These are phyloP conservation scores for Plasmodium knowlesi DNA, from an alignment of 169 alveolate genomes.

Conservation along the genomic window DNA sequence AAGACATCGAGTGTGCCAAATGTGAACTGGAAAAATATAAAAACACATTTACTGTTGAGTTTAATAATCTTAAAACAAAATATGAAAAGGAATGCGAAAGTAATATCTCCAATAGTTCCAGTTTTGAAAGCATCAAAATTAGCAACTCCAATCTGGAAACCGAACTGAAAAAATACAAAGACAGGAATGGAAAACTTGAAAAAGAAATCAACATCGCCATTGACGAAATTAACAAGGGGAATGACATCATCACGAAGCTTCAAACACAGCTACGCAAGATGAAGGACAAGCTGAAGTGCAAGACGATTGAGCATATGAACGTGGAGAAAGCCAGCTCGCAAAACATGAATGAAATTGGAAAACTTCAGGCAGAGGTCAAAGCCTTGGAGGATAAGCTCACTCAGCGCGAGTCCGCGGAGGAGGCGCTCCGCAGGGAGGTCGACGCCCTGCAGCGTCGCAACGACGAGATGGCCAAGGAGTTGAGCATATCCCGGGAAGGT, in stretches of 20 bases:
- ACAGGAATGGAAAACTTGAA: conserved; percentile 46
- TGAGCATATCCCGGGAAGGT: conserved; percentile 75
- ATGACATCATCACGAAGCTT: conserved; percentile 72
- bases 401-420: conserved; percentile 18
- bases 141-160: conserved; percentile 24
- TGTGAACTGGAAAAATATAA: conserved; percentile 34
- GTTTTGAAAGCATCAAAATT: conserved; percentile 65
- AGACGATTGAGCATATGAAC: conserved; percentile 32
- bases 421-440: conserved; percentile 4
- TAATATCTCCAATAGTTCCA: conserved; percentile 51
- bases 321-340: conserved; percentile 31
- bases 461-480: conserved; percentile 55
- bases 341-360: conserved; percentile 11
- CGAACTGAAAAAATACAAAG: conserved; percentile 63
- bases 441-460: conserved; percentile 20
- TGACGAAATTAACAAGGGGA: conserved; percentile 72
- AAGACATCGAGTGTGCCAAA: conserved; percentile 39
- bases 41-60: conserved; percentile 33
- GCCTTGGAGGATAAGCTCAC: neutral
- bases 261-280: conserved; percentile 61
- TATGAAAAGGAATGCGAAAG: conserved; percentile 73
- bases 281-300: conserved; percentile 54
- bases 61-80: conserved; percentile 37
- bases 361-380: conserved; percentile 9
- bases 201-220: conserved; percentile 71